Conservation (phyloP, 768 basidiomycete genomes). For the Gloeostereum incarnatum region DNA sequence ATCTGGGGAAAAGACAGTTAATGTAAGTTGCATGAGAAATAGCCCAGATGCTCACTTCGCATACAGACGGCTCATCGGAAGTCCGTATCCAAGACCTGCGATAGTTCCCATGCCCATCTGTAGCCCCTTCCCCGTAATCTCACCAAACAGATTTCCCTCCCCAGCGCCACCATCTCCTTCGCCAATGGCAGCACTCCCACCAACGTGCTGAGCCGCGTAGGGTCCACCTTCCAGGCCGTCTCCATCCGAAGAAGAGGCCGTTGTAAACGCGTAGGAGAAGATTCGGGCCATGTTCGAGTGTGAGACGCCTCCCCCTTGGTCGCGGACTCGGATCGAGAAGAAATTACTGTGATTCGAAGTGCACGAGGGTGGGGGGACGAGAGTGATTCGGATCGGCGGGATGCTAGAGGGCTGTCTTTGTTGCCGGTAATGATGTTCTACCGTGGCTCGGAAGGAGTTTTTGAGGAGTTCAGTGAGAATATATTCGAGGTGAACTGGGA, state of each 20-base stretch:
- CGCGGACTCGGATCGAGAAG: slow-evolving; percentile 73
- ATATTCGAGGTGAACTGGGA: slow-evolving; percentile 88
- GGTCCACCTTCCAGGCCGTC: slow-evolving; percentile 52
- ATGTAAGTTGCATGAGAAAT: slow-evolving; percentile 7
- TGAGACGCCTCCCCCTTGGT: slow-evolving; percentile 81
- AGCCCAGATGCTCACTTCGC: slow-evolving; percentile 33
- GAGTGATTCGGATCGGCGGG: slow-evolving; percentile 63
- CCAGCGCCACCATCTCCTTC: slow-evolving; percentile 24
- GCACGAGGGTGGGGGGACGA: slow-evolving; percentile 43
- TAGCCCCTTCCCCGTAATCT: slow-evolving; percentile 69
- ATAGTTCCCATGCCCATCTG: slow-evolving; percentile 84
- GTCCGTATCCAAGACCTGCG: slow-evolving; percentile 81
- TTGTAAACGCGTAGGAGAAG: slow-evolving; percentile 90
- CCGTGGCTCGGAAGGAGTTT: slow-evolving; percentile 85
- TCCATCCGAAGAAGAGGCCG: slow-evolving; percentile 46
- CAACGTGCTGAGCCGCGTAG: slow-evolving; percentile 72
- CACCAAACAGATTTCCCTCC: slow-evolving; percentile 56
- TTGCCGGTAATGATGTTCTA: slow-evolving; percentile 56
- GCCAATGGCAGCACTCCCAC: slow-evolving; percentile 56
- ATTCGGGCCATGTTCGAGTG: slow-evolving; percentile 67
- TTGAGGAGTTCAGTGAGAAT: slow-evolving; percentile 87
- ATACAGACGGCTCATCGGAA: slow-evolving; percentile 73
- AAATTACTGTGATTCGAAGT: slow-evolving; percentile 29
- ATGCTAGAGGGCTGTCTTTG: slow-evolving; percentile 25
- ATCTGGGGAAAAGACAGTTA: slow-evolving; percentile 26